Conservation (phyloP, 805 yeast genomes). For the Peterozyma toletana region DNA sequence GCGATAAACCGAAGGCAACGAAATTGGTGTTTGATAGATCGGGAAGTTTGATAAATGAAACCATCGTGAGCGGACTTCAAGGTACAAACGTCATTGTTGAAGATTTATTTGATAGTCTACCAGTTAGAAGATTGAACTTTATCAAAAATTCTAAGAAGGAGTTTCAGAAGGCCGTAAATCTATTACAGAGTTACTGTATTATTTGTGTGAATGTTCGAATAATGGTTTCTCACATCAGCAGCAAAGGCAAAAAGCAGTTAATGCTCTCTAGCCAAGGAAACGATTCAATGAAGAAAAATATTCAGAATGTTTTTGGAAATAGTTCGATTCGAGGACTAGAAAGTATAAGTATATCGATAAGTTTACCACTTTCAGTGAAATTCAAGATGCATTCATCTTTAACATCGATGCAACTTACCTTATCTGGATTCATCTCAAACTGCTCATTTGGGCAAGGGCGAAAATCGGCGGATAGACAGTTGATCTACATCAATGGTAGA, state of each 20-base stretch:
- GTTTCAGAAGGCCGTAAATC: conserved; percentile 55
- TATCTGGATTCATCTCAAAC: conserved; percentile 62
- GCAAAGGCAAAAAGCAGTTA: conserved; percentile 40
- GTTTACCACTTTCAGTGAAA: conserved; percentile 24
- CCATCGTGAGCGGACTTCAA: conserved; percentile 39
- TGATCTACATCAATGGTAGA: conserved; percentile 63
- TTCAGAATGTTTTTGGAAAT: conserved; percentile 67
- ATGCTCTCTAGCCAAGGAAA: conserved; percentile 55
- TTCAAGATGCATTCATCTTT: conserved; percentile 14
- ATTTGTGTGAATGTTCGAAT: conserved; percentile 53
- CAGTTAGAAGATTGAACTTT: conserved; percentile 77
- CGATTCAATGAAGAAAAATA: conserved; percentile 41
- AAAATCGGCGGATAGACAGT: conserved; percentile 67
- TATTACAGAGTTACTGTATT: conserved; percentile 64
- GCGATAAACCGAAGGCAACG: conserved; percentile 49
- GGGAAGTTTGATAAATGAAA: conserved; percentile 41
- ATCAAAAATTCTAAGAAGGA: conserved; percentile 62
- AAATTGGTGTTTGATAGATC: conserved; percentile 42
- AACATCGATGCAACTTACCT: conserved; percentile 8
- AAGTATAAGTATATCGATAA: conserved; percentile 19
- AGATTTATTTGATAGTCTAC: conserved; percentile 59
- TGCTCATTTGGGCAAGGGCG: conserved; percentile 78
- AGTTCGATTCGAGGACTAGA: conserved; percentile 52
- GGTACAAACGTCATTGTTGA: conserved; percentile 66
- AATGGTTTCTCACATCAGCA: conserved; percentile 45